Evolutionary conservation across 2,329 filamentous ascomycete species (phyloP).

Genomic region (Xylaria sp.): DNA sequence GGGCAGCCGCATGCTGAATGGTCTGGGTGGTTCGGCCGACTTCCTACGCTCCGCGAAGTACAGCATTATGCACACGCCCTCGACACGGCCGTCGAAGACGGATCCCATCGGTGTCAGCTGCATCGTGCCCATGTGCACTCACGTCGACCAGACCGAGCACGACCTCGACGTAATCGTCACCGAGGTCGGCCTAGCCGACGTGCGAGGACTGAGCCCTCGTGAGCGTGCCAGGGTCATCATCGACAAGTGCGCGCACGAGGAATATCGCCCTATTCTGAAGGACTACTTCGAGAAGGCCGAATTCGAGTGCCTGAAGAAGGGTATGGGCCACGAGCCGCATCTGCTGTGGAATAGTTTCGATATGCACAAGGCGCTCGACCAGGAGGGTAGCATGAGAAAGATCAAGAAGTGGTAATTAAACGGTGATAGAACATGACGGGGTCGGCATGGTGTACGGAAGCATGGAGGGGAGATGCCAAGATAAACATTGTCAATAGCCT

Average conservation of each 20-base stretch:
- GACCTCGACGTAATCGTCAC: slow-evolving; percentile 90
- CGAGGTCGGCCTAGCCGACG: slow-evolving; percentile 80
- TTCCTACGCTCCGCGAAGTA: slow-evolving; percentile 78
- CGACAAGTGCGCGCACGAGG: slow-evolving; percentile 84
- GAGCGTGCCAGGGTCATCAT: slow-evolving; percentile 88
- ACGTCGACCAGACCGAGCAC: slow-evolving; percentile 93
- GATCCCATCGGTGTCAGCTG: slow-evolving; percentile 84
- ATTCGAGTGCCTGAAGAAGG: slow-evolving; percentile 84
- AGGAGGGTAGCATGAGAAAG: slow-evolving; percentile 89
- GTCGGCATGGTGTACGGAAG: not conserved
- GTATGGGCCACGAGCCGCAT: slow-evolving; percentile 91
- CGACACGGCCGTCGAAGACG: slow-evolving; percentile 80
- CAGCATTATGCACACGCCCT: slow-evolving; percentile 93
- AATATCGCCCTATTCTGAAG: slow-evolving; percentile 82
- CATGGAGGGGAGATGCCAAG: slow-evolving; percentile 4
- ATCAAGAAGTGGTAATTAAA: slow-evolving; percentile 68
- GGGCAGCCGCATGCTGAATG: slow-evolving; percentile 83
- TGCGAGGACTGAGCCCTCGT: slow-evolving; percentile 80
- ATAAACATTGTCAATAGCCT: slow-evolving; percentile 4
- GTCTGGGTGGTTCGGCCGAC: slow-evolving; percentile 76
- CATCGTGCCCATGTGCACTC: slow-evolving; percentile 94
- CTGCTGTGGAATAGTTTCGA: slow-evolving; percentile 87
- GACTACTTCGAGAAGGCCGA: slow-evolving; percentile 89
- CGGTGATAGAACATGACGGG: not conserved
- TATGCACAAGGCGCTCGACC: slow-evolving; percentile 84